A percentile compares a stretch with the other conserved stretches of the same genome.
These are phyloP conservation scores for Platismatia glauca DNA, from an alignment of 495 filamentous ascomycete genomes.

Conservation along the genomic window DNA sequence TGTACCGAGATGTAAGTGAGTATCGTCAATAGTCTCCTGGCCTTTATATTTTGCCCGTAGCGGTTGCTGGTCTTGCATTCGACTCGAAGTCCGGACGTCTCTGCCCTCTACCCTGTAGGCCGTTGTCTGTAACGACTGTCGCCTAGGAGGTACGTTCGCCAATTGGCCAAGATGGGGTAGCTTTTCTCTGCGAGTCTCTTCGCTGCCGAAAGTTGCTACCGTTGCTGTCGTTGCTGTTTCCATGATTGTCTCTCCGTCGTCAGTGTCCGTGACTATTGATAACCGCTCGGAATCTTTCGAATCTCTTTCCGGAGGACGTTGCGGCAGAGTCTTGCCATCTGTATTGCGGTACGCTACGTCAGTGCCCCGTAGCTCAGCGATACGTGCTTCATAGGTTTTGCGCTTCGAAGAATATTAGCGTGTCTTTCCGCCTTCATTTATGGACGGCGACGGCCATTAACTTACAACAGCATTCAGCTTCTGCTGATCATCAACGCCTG, in stretches of 20 bases:
- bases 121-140: slow-evolving; percentile 30
- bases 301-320: slow-evolving; percentile 65
- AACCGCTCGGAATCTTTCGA: slow-evolving; percentile 44
- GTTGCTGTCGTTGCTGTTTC: slow-evolving; percentile 26
- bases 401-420: slow-evolving; percentile 38
- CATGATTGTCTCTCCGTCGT: slow-evolving; percentile 28
- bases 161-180: slow-evolving; percentile 12
- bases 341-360: slow-evolving; percentile 46
- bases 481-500: slow-evolving; percentile 65
- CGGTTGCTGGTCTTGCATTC: slow-evolving; percentile 32
- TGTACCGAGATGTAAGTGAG: slow-evolving; percentile 31
- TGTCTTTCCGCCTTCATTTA: not conserved
- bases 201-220: slow-evolving; percentile 20
- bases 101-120: slow-evolving; percentile 21
- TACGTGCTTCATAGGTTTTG: slow-evolving; percentile 79
- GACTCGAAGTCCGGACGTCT: slow-evolving; percentile 35
- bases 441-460: slow-evolving; percentile 21
- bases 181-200: not conserved
- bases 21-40: slow-evolving; percentile 1
- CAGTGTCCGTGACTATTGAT: slow-evolving; percentile 40
- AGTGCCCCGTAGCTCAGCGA: slow-evolving; percentile 69
- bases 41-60: not conserved
- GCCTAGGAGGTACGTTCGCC: slow-evolving; percentile 31
- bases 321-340: slow-evolving; percentile 65
- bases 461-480: slow-evolving; percentile 88